Base-by-base conservation (phyloP, 805 yeast genomes). In the Myxozyma geophila region DNA sequence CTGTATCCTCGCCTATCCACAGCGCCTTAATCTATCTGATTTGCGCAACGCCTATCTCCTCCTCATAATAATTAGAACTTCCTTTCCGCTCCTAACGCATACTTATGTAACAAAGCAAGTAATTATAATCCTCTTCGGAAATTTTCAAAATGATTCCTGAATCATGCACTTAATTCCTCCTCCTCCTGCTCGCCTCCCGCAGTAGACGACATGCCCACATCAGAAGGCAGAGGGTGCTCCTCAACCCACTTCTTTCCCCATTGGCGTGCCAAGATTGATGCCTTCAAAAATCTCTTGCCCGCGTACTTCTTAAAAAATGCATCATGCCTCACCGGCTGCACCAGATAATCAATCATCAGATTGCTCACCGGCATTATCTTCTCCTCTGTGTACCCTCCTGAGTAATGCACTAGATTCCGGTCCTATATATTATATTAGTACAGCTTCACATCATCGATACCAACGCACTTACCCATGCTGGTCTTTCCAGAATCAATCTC, bases 291-390 rank as follows among this genome's bases (percentile, higher is more conserved):
- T 75, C 89, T 88, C 74, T 91, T 86, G 39, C 95, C 85, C 54
- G 96, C 93, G 74, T 95, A 95, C 78, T 95, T 95, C 74, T 89
- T 90, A 80, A 91, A 92, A 73, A 93, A 91, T 75, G 91, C 97
- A 73, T 90, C 96, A 77, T 92, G 96, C 63, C 85, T 87, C 58
- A 92, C 89, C 10, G 96, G 96, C 52, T 87, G 82, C 67, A 59
- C 66, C 23, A 79, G 71, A 75, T 90, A 93, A 73, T 87, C 89
- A 75, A 90, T 82, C 67, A 93, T 84, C 79, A 88, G 81, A 67
- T 85, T 86, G 62, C 89, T 83, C 58, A 91, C 87, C 44, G 90
- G 89, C 67, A 82, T 81, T 75, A 95, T 76, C 70, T 89, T 92
- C 48, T 80, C 82, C 67, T 87, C 89, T 23, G 86, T 83, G 75